These are phyloP conservation scores for Annulohypoxylon stygium DNA, from an alignment of 495 filamentous ascomycete genomes.

Conservation along the genomic window DNA sequence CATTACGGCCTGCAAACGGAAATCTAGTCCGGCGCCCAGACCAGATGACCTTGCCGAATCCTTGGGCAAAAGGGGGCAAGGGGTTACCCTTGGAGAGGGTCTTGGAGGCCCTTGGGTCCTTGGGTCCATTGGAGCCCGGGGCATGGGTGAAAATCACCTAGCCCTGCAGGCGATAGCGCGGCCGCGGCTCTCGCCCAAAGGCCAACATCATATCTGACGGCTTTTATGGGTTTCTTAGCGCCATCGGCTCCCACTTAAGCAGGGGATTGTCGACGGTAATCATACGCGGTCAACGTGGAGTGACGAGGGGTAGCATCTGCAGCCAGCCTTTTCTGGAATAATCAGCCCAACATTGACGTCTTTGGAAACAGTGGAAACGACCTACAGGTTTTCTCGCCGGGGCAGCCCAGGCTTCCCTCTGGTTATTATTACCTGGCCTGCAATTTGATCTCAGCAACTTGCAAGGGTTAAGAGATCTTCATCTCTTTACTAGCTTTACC, in stretches of 20 bases:
- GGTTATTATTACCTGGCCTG: slow-evolving; percentile 44
- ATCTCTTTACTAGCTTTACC: slow-evolving; percentile 44
- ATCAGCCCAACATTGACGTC: slow-evolving; percentile 47
- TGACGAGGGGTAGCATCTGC: slow-evolving; percentile 50
- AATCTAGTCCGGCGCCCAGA: slow-evolving; percentile 47
- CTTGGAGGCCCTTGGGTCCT: slow-evolving; percentile 1
- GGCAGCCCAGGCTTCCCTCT: slow-evolving; percentile 42
- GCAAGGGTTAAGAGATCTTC: slow-evolving; percentile 46
- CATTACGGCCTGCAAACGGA: slow-evolving; percentile 46
- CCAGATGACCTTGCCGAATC: slow-evolving; percentile 44
- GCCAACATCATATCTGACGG: slow-evolving; percentile 49
- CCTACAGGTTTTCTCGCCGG: slow-evolving; percentile 40
- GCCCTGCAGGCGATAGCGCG: slow-evolving; percentile 47
- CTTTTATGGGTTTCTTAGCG: slow-evolving; percentile 48
- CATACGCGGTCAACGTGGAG: slow-evolving; percentile 48
- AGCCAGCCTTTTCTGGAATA: slow-evolving; percentile 45
- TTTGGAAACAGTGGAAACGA: slow-evolving; percentile 46
- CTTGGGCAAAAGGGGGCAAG: slow-evolving; percentile 32
- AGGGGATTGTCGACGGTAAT: slow-evolving; percentile 47
- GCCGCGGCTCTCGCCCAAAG: slow-evolving; percentile 43
- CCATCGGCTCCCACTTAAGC: slow-evolving; percentile 48
- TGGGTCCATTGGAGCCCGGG: slow-evolving; percentile 11
- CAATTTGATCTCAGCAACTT: slow-evolving; percentile 48
- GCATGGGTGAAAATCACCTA: slow-evolving; percentile 41
- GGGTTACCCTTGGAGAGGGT: not conserved